A percentile compares a stretch with the other conserved stretches of the same genome.
Evolutionary conservation across 2,329 filamentous ascomycete genomes (phyloP).

Genomic region (Macrophomina phaseolina): DNA sequence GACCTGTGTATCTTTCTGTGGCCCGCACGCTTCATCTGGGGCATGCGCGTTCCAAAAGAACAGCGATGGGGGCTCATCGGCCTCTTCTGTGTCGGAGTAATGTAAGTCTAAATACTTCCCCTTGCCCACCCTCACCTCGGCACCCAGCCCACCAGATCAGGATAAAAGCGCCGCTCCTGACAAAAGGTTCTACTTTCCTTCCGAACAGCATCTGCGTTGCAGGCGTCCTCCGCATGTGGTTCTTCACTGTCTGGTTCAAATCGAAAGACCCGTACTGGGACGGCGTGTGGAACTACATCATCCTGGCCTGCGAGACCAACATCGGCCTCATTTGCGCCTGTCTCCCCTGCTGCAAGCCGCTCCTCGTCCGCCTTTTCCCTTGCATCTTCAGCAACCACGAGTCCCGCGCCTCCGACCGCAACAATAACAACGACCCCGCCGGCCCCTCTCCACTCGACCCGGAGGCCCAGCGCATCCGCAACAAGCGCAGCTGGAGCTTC

Average conservation of each 20-base stretch:
- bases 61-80: constrained; percentile 38
- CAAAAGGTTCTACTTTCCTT: not conserved
- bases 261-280: constrained; percentile 40
- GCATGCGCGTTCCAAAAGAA: constrained; percentile 36
- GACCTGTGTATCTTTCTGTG: constrained; percentile 43
- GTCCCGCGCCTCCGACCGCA: not conserved
- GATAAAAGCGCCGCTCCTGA: not conserved
- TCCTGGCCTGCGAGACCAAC: constrained; percentile 38
- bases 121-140: too few relatives aligned
- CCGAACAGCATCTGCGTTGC: constrained; percentile 39
- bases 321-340: constrained; percentile 42
- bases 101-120: constrained; percentile 36
- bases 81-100: constrained; percentile 42
- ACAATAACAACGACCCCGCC: too few relatives aligned
- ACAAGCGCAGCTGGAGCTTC: not conserved
- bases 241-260: constrained; percentile 35
- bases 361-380: constrained; percentile 56
- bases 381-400: constrained; percentile 15
- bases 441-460: not conserved
- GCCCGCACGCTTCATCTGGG: constrained; percentile 38
- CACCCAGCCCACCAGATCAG: too few relatives aligned
- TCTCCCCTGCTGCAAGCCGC: constrained; percentile 41
- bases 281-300: constrained; percentile 36
- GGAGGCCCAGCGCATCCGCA: not conserved
- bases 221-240: constrained; percentile 40